Conservation (phyloP, 2,329 filamentous ascomycete species). For the Phialophora chinensis region DNA sequence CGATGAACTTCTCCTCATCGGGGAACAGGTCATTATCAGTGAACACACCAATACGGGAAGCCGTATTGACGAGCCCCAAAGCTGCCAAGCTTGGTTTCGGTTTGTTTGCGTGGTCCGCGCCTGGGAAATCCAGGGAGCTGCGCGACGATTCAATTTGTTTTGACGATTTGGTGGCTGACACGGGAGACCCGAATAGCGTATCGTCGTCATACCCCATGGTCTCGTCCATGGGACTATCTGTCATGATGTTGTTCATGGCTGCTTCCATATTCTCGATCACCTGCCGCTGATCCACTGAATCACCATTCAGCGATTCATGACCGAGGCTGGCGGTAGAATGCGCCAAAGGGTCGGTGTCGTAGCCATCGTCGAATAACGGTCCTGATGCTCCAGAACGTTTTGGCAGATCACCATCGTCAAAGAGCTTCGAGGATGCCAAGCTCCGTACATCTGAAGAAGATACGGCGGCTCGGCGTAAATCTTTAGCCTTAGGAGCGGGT, state of each 20-base stretch:
- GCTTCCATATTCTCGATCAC: slow-evolving; percentile 93
- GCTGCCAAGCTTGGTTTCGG: slow-evolving; percentile 88
- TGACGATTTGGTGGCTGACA: slow-evolving; percentile 58
- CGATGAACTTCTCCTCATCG: slow-evolving; percentile 82
- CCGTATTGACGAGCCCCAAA: slow-evolving; percentile 84
- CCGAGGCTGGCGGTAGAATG: slow-evolving; percentile 82
- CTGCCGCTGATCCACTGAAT: slow-evolving; percentile 70
- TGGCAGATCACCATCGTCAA: slow-evolving; percentile 48
- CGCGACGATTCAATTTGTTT: slow-evolving; percentile 66
- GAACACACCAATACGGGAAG: slow-evolving; percentile 89
- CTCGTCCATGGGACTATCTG: slow-evolving; percentile 65
- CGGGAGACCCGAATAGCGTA: slow-evolving; percentile 46
- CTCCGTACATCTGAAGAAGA: slow-evolving; percentile 65
- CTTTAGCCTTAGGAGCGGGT: slow-evolving; percentile 52
- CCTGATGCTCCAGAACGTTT: slow-evolving; percentile 44
- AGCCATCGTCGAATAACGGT: slow-evolving; percentile 80
- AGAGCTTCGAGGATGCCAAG: slow-evolving; percentile 51
- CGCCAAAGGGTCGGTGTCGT: slow-evolving; percentile 71
- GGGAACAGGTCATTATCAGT: slow-evolving; percentile 88
- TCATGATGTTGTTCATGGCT: slow-evolving; percentile 90
- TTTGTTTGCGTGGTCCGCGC: slow-evolving; percentile 55
- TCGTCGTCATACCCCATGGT: slow-evolving; percentile 47
- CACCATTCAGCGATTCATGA: slow-evolving; percentile 64
- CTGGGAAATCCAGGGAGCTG: slow-evolving; percentile 65
- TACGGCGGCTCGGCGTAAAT: slow-evolving; percentile 64